Base-by-base conservation (phyloP, 2,329 filamentous ascomycete species). In the Aspergillus hiratsukae region DNA sequence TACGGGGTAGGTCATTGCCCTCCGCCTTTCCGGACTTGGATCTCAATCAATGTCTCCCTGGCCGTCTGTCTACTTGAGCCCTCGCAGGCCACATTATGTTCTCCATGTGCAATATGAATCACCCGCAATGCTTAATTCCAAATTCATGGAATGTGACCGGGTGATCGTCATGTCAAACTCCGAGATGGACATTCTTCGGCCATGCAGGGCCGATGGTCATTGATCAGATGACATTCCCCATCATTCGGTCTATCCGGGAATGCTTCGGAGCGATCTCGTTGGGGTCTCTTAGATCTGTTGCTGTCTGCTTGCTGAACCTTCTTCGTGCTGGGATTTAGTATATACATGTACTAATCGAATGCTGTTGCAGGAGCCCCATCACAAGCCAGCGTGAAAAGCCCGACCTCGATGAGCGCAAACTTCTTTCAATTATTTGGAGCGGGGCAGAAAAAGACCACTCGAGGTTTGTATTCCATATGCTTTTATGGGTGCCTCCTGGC, bases 401-500 rank as follows among this genome's bases (percentile, higher is more conserved):
- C 51, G 41, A 59, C 61, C 8, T 46, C 43, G 27, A 49, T 70
- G 25, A 65, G 66, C 14, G 55, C 65, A 21, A 69, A 72, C 40
- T 66, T 71, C 53, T 66, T 71, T 58, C 72, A 91, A 86, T 73
- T 84, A 76, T 63, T 78, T 87, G 59, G 81, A 21, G 23, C 23
- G 3, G 66, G 67, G 21, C 66, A 90, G 55, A 94, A 91, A 77
- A 90, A 87, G 69, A 83, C 83, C 11, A 91, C 88, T n/a, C 82
- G 88, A 81, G 88, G 89, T 90, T 75, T 67, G 72, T 61, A 41
- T 19, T 50, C 31, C 23, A 14, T 31, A 27, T 43, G n/a, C 35
- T 2, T 28, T 11, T 43, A 1, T 27, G 29, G 23, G 14, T 53
- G 46, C 45, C 25, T 48, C 61, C 31, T 21, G 35, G 28, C 48